Base-by-base conservation (phyloP, 2,329 filamentous ascomycete species). In the Colletotrichum sp. region DNA sequence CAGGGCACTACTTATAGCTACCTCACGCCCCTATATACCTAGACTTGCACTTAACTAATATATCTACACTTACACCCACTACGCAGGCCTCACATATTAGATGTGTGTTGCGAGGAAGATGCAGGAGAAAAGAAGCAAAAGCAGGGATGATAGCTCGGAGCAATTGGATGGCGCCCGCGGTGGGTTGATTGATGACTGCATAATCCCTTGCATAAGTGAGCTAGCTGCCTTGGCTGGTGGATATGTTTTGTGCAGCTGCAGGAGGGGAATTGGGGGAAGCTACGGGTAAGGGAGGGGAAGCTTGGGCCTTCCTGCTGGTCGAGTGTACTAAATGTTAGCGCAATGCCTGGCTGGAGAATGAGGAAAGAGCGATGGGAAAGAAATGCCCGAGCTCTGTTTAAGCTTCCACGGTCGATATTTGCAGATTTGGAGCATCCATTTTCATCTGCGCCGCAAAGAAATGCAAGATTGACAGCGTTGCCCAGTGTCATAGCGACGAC, bases 101-200 rank as follows among this genome's bases (percentile, higher is more conserved):
- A 18, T 34, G 9, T n/a, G 8, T 26, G 21, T 26, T 13, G 21
- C 15, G 32, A 21, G 30, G 26, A n/a, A 36, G 63, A 36, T 44
- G 69, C 62, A 71, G 55, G 28, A 65, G 63, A 62, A 24, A 62
- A 64, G 44, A 28, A 44, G 28, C 21, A 63, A 49, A 18, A 32
- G 64, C 64, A 74, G 44, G 74, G 74, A 52, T 76, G 32, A 7
- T 44, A 69, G 66, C 57, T 70, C 59, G 66, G 66, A 49, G 71
- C 30, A 59, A 70, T 74, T 74, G 71, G 55, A 67, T 32, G 72
- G 24, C 57, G 57, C 71, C 66, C 55, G 30, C 21, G 32, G 49
- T 30, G 44, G 18, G 30, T 7, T 16, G 26, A 26, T 34, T 2
- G 59, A n/a, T 44, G 52, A 57, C 39, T 59, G 52, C n/a, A 59